phyloP scores from a whole-genome alignment of 805 yeast genomes.

The Ascoidea asiatica region DNA sequence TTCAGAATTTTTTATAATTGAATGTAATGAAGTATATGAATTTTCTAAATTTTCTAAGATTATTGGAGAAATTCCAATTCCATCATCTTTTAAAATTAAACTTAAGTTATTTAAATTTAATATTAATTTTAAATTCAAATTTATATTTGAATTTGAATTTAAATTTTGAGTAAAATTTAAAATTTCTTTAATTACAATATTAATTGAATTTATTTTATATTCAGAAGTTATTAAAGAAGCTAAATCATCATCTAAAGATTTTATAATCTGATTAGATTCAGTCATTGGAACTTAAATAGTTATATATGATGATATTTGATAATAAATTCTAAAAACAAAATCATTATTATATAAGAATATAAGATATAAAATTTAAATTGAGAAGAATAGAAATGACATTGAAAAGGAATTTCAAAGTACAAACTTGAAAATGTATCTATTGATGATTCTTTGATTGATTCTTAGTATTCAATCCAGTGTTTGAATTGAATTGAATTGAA shows the following conservation, averaged over 20 bases:
- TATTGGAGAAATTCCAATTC: constrained; percentile 43
- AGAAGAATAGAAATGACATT: no score
- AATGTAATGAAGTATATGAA: constrained; percentile 36
- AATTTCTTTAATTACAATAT: constrained; percentile 33
- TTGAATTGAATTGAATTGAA: no score
- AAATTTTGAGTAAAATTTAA: constrained; percentile 41
- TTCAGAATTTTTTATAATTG: constrained; percentile 32
- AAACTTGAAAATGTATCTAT: no score
- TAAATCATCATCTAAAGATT: not conserved
- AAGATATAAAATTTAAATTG: no score
- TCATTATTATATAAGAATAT: no score
- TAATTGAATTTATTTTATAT: constrained; percentile 20
- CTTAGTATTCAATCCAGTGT: no score
- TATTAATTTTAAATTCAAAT: constrained; percentile 20
- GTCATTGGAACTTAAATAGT: no score
- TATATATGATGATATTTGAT: no score
- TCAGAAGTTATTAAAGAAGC: constrained; percentile 18
- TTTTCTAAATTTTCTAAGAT: constrained; percentile 31
- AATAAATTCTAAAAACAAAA: no score
- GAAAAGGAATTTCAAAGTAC: no score
- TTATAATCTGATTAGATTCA: no score
- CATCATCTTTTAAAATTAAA: constrained; percentile 49
- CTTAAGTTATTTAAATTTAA: constrained; percentile 22
- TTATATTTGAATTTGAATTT: constrained; percentile 38
- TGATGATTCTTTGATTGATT: no score